Percentiles rank a stretch among this genome's conserved stretches.
Evolutionary conservation across 805 yeast species (phyloP).

Genomic region (Blastobotrys attinorum): DNA sequence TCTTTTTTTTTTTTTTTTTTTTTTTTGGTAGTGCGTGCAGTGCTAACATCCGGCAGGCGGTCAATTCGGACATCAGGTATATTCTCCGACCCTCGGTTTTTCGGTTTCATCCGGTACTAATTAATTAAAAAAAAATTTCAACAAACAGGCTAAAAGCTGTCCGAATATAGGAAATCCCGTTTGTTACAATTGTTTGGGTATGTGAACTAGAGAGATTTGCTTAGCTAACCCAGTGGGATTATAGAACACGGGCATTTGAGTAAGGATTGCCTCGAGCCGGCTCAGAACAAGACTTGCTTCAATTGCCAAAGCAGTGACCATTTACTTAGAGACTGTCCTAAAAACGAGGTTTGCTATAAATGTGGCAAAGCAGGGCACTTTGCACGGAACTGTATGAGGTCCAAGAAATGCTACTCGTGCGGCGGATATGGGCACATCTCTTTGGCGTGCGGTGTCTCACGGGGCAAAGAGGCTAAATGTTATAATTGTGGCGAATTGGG

Average conservation of each 20-base stretch:
- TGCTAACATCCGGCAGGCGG: constrained; percentile 14
- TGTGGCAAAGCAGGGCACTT: constrained; percentile 90
- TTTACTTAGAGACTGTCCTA: constrained; percentile 37
- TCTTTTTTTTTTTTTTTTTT: background rate
- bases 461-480: no score
- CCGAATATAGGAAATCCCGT: constrained; percentile 31
- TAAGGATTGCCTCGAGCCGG: constrained; percentile 78
- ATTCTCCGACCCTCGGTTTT: background rate
- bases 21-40: background rate
- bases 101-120: background rate
- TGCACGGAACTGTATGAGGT: constrained; percentile 62
- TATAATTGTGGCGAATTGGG: constrained; percentile 91
- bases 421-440: constrained; percentile 87
- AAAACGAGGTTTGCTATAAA: constrained; percentile 78
- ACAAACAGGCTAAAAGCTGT: constrained; percentile 28
- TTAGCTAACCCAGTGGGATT: background rate
- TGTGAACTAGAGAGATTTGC: constrained; percentile 10
- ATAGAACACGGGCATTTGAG: constrained; percentile 64
- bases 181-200: constrained; percentile 32
- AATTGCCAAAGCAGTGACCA: constrained; percentile 90
- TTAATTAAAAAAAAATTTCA: no score
- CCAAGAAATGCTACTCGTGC: constrained; percentile 84
- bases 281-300: constrained; percentile 82
- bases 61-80: constrained; percentile 19
- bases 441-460: constrained; percentile 74